Evolutionary conservation across 768 basidiomycete genomes (phyloP).

Genomic region (Cytidiella melzeri): DNA sequence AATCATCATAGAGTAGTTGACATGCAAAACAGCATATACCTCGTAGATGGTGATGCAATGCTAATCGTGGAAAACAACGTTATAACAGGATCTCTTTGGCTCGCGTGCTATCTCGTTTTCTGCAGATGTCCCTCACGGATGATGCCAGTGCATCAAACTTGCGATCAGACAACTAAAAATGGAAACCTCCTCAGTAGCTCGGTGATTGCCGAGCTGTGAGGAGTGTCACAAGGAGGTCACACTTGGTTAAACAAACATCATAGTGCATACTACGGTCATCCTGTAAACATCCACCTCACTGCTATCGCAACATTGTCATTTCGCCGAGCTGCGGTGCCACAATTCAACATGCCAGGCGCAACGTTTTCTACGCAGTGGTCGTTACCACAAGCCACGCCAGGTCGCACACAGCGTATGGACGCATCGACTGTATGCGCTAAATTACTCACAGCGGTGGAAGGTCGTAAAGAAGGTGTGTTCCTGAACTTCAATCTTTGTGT

Average conservation of each 20-base stretch:
- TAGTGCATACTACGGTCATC: no score
- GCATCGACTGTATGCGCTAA: constrained; percentile 55
- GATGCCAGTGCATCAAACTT: not conserved
- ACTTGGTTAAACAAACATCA: no score
- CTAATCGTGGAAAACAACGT: not conserved
- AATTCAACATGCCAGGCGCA: not conserved
- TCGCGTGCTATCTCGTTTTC: not conserved
- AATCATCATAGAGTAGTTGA: not conserved
- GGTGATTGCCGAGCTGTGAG: constrained; percentile 3
- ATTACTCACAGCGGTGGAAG: constrained; percentile 51
- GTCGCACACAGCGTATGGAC: not conserved
- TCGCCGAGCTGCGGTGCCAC: no score
- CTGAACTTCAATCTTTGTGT: not conserved
- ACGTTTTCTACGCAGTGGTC: not conserved
- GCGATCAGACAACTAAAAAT: not conserved
- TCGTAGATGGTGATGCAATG: not conserved
- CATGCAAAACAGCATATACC: not conserved
- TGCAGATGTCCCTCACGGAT: not conserved
- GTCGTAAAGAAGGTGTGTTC: constrained; percentile 56
- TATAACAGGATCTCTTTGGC: no score
- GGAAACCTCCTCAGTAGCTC: constrained; percentile 8
- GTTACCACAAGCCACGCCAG: not conserved
- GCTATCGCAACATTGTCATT: no score
- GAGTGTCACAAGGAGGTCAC: no score
- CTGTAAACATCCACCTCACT: no score